Evolutionary conservation across 225 moss, liverwort and hornwort species (phyloP).

Genomic region (Asterella californica): DNA sequence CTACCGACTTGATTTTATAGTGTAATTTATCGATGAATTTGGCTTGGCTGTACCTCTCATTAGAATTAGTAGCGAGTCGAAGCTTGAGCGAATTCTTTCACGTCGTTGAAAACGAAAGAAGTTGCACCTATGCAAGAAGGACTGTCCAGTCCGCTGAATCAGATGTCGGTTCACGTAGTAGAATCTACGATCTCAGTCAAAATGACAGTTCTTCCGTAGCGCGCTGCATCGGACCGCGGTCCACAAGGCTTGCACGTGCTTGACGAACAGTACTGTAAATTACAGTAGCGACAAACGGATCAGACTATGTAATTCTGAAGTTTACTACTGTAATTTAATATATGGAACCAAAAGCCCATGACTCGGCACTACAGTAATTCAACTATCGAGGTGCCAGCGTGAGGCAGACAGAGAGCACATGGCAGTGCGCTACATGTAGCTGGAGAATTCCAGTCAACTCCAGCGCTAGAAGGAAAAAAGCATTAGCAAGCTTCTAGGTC

Average conservation of each 20-base stretch:
- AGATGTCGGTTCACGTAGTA: background rate
- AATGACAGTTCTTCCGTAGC: background rate
- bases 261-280: background rate
- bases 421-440: background rate
- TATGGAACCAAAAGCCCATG: background rate
- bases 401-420: background rate
- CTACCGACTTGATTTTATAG: too few relatives aligned
- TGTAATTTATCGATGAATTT: too few relatives aligned
- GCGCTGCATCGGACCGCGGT: background rate
- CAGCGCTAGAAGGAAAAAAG: background rate
- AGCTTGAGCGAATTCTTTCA: too few relatives aligned
- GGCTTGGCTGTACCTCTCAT: too few relatives aligned
- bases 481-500: background rate
- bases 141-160: too few relatives aligned
- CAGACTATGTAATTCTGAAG: background rate
- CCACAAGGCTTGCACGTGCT: too few relatives aligned
- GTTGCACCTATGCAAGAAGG: too few relatives aligned
- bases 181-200: background rate
- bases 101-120: too few relatives aligned
- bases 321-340: too few relatives aligned
- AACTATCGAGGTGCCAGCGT: background rate
- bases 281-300: background rate
- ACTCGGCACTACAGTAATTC: background rate
- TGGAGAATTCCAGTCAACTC: background rate
- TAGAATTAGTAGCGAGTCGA: background rate